phyloP scores from a whole-genome alignment of 2,329 filamentous ascomycete species.

The Phialophora verrucosa region DNA sequence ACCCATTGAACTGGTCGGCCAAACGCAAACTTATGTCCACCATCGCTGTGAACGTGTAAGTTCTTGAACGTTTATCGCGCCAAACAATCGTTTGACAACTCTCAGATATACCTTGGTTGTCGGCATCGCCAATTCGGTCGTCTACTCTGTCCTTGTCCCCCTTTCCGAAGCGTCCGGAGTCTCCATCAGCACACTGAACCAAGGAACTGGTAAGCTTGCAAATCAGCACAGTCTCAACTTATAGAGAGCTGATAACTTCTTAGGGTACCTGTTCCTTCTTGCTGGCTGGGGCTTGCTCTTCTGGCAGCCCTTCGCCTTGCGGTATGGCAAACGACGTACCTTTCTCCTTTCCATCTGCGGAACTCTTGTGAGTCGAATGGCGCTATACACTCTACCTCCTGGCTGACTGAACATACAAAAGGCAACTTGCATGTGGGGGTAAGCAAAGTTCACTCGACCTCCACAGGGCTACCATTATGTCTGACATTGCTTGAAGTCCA shows the following conservation, averaged over 20 bases:
- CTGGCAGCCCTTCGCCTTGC: conserved; percentile 56
- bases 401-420: neutral
- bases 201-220: conserved; percentile 47
- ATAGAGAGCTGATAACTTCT: no score
- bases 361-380: conserved; percentile 31
- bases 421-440: no score
- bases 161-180: conserved; percentile 52
- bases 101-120: conserved; percentile 45
- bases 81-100: conserved; percentile 17
- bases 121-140: conserved; percentile 43
- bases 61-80: conserved; percentile 11
- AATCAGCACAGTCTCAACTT: no score
- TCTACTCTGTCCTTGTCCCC: conserved; percentile 45
- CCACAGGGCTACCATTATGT: no score
- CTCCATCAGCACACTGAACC: conserved; percentile 52
- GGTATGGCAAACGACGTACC: conserved; percentile 48
- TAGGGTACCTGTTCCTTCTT: conserved; percentile 51
- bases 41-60: conserved; percentile 46
- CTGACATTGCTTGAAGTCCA: conserved; percentile 34
- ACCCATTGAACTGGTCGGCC: conserved; percentile 49
- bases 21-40: conserved; percentile 45
- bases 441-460: no score
- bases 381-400: neutral
- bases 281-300: conserved; percentile 47
- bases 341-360: conserved; percentile 42